These are phyloP conservation scores for Penicillium expansum DNA, from an alignment of 2,329 filamentous ascomycete species.

Conservation along the genomic window DNA sequence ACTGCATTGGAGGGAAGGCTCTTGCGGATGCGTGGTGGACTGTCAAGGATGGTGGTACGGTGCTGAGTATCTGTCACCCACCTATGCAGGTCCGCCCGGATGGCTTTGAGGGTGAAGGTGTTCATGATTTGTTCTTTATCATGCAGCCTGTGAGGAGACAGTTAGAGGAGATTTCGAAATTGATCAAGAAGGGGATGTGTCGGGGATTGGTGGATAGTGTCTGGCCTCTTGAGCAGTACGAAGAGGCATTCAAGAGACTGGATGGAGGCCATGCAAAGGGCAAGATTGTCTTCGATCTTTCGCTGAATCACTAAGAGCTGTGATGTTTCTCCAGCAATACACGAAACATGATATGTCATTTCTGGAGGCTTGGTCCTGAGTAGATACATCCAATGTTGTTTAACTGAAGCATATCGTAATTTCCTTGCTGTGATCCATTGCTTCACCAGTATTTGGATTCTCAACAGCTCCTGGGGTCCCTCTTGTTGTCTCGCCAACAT, in stretches of 20 bases:
- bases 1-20: slow-evolving; percentile 44
- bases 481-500: too few relatives aligned
- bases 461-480: too few relatives aligned
- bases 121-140: slow-evolving; percentile 44
- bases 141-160: slow-evolving; percentile 40
- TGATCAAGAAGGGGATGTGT: slow-evolving; percentile 41
- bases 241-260: slow-evolving; percentile 41
- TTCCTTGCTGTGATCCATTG: not conserved
- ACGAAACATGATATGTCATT: not conserved
- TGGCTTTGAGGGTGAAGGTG: slow-evolving; percentile 22
- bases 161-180: slow-evolving; percentile 37
- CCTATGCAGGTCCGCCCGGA: slow-evolving; percentile 33
- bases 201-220: slow-evolving; percentile 43
- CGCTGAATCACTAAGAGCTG: not conserved
- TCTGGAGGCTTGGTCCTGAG: not conserved
- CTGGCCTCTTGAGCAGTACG: slow-evolving; percentile 41
- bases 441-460: not conserved
- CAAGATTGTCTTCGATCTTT: slow-evolving; percentile 43
- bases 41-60: slow-evolving; percentile 36
- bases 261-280: slow-evolving; percentile 43
- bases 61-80: slow-evolving; percentile 44
- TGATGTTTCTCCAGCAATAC: not conserved
- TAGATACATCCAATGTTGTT: not conserved
- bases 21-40: slow-evolving; percentile 46
- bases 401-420: not conserved